Conservation (phyloP, 768 basidiomycete species). For the Clitopilus passeckerianus region DNA sequence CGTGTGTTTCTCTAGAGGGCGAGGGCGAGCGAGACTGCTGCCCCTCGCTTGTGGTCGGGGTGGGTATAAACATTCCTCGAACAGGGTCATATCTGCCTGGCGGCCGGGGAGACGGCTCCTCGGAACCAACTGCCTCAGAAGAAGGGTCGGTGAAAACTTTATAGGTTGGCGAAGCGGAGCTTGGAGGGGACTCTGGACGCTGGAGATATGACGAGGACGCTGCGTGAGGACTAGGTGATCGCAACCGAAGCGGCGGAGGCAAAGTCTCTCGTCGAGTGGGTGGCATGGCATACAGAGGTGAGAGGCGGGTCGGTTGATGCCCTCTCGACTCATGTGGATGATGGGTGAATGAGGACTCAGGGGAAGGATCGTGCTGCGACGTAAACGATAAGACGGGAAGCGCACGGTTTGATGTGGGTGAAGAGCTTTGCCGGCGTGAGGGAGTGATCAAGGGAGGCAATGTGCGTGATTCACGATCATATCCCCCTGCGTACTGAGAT, state of each 20-base stretch:
- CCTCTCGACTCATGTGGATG: constrained; percentile 24
- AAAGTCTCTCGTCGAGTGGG: constrained; percentile 59
- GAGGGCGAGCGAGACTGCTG: constrained; percentile 4
- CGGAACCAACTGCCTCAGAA: constrained; percentile 1
- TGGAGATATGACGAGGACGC: constrained; percentile 28
- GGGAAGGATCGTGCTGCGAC: constrained; percentile 24
- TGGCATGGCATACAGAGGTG: constrained; percentile 62
- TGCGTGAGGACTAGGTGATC: constrained; percentile 24
- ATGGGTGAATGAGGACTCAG: constrained; percentile 27
- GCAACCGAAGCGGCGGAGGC: constrained; percentile 31
- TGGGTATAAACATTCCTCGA: constrained; percentile 38
- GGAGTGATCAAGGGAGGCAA: constrained; percentile 27
- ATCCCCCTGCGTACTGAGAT: constrained; percentile 1
- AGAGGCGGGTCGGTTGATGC: constrained; percentile 23
- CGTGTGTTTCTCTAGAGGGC: constrained; percentile 1
- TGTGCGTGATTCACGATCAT: constrained; percentile 23
- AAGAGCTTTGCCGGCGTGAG: constrained; percentile 7
- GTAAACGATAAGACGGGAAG: constrained; percentile 11
- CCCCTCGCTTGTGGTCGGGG: constrained; percentile 13
- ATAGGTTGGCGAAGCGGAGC: constrained; percentile 22
- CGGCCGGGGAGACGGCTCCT: constrained; percentile 22
- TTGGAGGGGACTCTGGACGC: neutral
- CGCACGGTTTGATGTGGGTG: constrained; percentile 5
- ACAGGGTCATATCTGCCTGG: constrained; percentile 49
- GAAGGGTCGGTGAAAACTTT: constrained; percentile 15